Evolutionary conservation across 2,329 filamentous ascomycete genomes (phyloP), one percentile per base, ranked within the genome.

Genomic region (Rhynchosporium agropyri): DNA sequence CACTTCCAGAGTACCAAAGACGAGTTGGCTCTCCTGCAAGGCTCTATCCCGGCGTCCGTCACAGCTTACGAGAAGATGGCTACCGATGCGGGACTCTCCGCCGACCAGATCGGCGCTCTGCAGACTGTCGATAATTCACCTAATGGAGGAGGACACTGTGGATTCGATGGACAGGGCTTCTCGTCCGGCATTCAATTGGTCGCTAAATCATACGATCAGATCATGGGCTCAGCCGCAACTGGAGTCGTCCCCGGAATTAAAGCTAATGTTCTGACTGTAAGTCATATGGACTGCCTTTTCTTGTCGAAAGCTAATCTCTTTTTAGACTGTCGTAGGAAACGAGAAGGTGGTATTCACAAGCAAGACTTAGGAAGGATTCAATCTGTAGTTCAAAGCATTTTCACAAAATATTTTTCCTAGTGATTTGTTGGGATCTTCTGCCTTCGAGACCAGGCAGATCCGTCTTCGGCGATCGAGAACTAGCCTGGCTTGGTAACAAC

Each of bases 41-140:
- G 68, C 0, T 76, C 77, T 6, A 84, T 86, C 42, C 83, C 83
- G 0, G 71, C 77, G 61, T 77, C 82, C 12, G 75, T 86, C 36
- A 62, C 68, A 33, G 81, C 83, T 1, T 86, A 83, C 65, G 81
- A 84, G 73, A 71, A 80, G 66, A 68, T 81, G 4, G 83, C 78
- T 5, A 67, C 74, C 0, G 65, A 69, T 12, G 77, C 77, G 0
- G 83, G 83, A 0, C 61, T 86, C 40, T 73, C 67, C 46, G 70
- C 76, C 0, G 72, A 70, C 36, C 75, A 83, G 67, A 76, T 85
- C 68, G 82, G 80, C 36, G 72, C 76, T 2, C 70, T 84, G 60
- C 83, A 85, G 76, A 86, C 84, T 0, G 82, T 83, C 1, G 81
- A 86, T 67, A 84, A 83, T 66, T 78, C 79, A 3, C 83, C 83